phyloP scores from a whole-genome alignment of 805 yeast genomes.

The Wickerhamomyces rabaulensis region DNA sequence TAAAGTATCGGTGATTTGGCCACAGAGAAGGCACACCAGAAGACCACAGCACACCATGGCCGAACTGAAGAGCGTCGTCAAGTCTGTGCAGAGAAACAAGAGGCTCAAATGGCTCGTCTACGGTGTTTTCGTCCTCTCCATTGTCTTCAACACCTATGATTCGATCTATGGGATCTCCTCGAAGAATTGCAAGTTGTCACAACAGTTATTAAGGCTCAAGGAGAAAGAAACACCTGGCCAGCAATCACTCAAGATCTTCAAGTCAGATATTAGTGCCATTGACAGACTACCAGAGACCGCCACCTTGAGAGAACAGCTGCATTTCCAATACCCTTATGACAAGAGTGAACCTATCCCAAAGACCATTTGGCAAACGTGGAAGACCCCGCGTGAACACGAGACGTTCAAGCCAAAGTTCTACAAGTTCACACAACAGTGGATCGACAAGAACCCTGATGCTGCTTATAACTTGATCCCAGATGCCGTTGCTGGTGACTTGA shows the following conservation, averaged over 20 bases:
- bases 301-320: slow-evolving; percentile 50
- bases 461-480: slow-evolving; percentile 75
- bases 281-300: slow-evolving; percentile 9
- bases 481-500: slow-evolving; percentile 49
- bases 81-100: neutral
- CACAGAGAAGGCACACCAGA: neutral
- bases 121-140: slow-evolving; percentile 2
- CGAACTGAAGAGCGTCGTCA: neutral
- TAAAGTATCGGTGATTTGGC: too few species aligned
- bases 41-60: neutral
- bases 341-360: slow-evolving; percentile 61
- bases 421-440: slow-evolving; percentile 59
- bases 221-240: neutral
- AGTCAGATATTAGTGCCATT: neutral
- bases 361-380: slow-evolving; percentile 94
- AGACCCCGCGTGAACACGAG: slow-evolving; percentile 52
- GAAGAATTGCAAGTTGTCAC: neutral
- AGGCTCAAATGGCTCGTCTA: slow-evolving; percentile 1
- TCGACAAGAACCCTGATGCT: slow-evolving; percentile 50
- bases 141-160: slow-evolving; percentile 3
- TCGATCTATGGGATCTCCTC: slow-evolving; percentile 11
- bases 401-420: slow-evolving; percentile 51
- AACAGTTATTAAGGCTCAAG: neutral
- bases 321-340: slow-evolving; percentile 73
- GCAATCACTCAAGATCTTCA: slow-evolving; percentile 2